These are phyloP conservation scores for Mesembryanthemum crystallinum DNA, from an alignment of 148 eudicot species.

Conservation along the genomic window DNA sequence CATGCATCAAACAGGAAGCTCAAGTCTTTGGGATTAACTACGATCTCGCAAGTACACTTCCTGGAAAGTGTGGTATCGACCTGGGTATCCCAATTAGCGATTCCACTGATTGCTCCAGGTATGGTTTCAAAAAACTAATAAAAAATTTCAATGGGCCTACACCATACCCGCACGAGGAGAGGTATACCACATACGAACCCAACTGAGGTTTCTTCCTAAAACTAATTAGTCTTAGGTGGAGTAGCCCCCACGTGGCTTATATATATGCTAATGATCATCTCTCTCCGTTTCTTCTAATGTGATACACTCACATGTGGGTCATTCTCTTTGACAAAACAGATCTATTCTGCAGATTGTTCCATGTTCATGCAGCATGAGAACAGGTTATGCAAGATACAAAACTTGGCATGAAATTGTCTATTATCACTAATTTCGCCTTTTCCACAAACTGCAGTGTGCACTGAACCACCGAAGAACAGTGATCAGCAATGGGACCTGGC, in stretches of 20 bases:
- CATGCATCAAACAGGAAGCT: slow-evolving; percentile 27
- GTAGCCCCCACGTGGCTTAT: too few relatives aligned
- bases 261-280: too few relatives aligned
- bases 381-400: background rate
- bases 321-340: too few relatives aligned
- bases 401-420: background rate
- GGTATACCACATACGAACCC: too few relatives aligned
- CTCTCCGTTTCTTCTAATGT: too few relatives aligned
- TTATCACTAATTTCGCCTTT: background rate
- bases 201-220: too few relatives aligned
- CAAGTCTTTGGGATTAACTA: slow-evolving; percentile 17
- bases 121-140: background rate
- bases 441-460: slow-evolving; percentile 15
- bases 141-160: too few relatives aligned
- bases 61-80: slow-evolving; percentile 29
- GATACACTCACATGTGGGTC: too few relatives aligned
- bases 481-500: background rate
- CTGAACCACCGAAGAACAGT: background rate
- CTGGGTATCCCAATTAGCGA: slow-evolving; percentile 18
- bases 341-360: too few relatives aligned
- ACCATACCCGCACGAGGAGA: too few relatives aligned
- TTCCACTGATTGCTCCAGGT: slow-evolving; percentile 30
- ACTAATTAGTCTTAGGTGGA: too few relatives aligned
- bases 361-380: background rate
- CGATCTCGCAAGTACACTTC: slow-evolving; percentile 22